phyloP scores from a whole-genome alignment of 805 yeast genomes.

The Ogataea haglerorum region DNA sequence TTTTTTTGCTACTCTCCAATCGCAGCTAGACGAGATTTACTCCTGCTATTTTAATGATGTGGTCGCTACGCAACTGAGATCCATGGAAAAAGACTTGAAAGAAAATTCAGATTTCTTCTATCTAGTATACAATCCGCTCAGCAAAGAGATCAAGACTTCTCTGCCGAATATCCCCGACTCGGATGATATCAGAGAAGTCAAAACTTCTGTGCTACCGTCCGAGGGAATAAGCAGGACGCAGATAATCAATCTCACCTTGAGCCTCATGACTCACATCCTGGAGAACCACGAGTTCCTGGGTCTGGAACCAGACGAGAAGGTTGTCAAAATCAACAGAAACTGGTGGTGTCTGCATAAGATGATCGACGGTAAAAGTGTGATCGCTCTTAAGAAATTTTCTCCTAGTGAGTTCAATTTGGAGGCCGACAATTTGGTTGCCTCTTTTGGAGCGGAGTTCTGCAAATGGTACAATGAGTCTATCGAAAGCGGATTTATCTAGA shows the following conservation, averaged over 20 bases:
- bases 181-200: conserved; percentile 16
- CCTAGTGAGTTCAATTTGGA: conserved; percentile 17
- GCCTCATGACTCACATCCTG: conserved; percentile 18
- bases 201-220: conserved; percentile 2
- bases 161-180: conserved; percentile 30
- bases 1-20: conserved; percentile 14
- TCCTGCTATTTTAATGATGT: conserved; percentile 26
- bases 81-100: conserved; percentile 18
- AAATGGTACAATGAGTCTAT: conserved; percentile 19
- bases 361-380: conserved; percentile 13
- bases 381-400: conserved; percentile 21
- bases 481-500: conserved; percentile 4
- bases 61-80: conserved; percentile 24
- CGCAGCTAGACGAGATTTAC: conserved; percentile 22
- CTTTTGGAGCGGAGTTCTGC: conserved; percentile 27
- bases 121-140: conserved; percentile 20
- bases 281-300: conserved; percentile 14
- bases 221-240: conserved; percentile 13
- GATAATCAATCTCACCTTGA: conserved; percentile 19
- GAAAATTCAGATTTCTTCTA: conserved; percentile 22
- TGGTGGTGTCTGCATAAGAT: conserved; percentile 28
- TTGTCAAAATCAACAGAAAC: conserved; percentile 23
- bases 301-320: conserved; percentile 18
- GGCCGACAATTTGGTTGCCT: conserved; percentile 13
- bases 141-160: conserved; percentile 24